These are phyloP conservation scores for Termitomyces sp. DNA, from an alignment of 768 basidiomycete species.

Conservation along the genomic window DNA sequence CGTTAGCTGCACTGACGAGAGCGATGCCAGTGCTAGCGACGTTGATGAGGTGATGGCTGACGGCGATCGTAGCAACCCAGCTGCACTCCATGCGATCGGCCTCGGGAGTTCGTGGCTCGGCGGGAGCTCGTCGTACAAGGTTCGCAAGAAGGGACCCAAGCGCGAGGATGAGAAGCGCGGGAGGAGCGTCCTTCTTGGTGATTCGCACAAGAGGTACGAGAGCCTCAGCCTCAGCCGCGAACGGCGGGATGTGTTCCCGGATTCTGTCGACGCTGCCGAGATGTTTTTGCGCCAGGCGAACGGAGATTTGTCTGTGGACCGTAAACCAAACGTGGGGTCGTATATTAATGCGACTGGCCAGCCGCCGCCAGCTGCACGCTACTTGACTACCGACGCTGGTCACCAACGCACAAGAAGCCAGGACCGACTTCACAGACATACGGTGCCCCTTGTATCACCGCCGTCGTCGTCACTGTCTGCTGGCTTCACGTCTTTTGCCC, in stretches of 20 bases:
- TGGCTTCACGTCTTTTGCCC: conserved; percentile 21
- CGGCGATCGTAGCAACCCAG: conserved; percentile 12
- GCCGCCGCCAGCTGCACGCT: conserved; percentile 10
- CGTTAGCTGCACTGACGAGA: conserved; percentile 19
- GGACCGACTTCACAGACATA: conserved; percentile 24
- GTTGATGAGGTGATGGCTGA: conserved; percentile 17
- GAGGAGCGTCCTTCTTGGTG: conserved; percentile 18
- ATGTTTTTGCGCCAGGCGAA: conserved; percentile 61
- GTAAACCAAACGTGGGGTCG: conserved; percentile 24
- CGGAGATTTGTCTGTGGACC: conserved; percentile 37
- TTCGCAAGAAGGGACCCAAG: conserved; percentile 62
- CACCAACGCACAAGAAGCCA: conserved; percentile 23
- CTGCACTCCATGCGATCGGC: conserved; percentile 29
- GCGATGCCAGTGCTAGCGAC: conserved; percentile 19
- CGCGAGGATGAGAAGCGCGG: conserved; percentile 24
- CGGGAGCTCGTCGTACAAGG: conserved; percentile 85
- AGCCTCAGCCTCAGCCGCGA: conserved; percentile 19
- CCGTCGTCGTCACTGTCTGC: conserved; percentile 11
- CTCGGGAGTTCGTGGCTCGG: conserved; percentile 69
- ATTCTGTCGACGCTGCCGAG: conserved; percentile 50
- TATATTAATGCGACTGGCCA: conserved; percentile 22
- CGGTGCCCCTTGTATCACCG: conserved; percentile 19
- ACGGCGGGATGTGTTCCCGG: conserved; percentile 18
- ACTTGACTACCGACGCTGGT: conserved; percentile 8
- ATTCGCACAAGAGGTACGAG: conserved; percentile 10